Evolutionary conservation across 768 basidiomycete species (phyloP).

Genomic region (Hebeloma cylindrosporum): DNA sequence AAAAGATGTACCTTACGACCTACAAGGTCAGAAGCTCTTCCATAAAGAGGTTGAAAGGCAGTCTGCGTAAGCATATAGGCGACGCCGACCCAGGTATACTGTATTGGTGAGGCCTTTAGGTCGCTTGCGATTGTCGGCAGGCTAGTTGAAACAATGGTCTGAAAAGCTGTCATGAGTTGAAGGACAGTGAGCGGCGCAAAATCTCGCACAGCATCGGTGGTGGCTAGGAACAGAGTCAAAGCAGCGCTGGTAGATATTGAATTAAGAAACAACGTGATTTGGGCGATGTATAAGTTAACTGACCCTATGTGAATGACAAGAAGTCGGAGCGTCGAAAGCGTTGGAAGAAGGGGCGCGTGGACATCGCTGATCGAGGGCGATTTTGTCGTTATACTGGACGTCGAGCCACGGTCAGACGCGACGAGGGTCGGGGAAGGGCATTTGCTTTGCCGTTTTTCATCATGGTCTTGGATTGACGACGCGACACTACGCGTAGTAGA

Average conservation of each 20-base stretch:
- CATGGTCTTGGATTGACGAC: slow-evolving; percentile 1
- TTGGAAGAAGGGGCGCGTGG: slow-evolving; percentile 15
- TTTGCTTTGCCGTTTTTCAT: slow-evolving; percentile 10
- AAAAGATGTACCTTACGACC: slow-evolving; percentile 65
- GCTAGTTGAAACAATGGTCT: slow-evolving; percentile 79
- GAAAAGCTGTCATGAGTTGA: slow-evolving; percentile 4
- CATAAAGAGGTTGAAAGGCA: slow-evolving; percentile 81
- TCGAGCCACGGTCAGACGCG: slow-evolving; percentile 21
- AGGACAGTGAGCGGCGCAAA: background rate
- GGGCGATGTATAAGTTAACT: slow-evolving; percentile 13
- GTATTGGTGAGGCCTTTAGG: slow-evolving; percentile 61
- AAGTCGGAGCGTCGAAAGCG: slow-evolving; percentile 56
- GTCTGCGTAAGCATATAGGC: slow-evolving; percentile 87
- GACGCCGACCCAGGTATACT: slow-evolving; percentile 87
- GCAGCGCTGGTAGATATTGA: slow-evolving; percentile 55
- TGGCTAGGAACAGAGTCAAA: slow-evolving; percentile 79
- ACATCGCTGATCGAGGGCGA: slow-evolving; percentile 36
- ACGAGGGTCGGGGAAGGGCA: slow-evolving; percentile 10
- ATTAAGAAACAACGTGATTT: slow-evolving; percentile 8
- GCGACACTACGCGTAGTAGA: slow-evolving; percentile 7
- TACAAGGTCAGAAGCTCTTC: slow-evolving; percentile 73
- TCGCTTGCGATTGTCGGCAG: slow-evolving; percentile 78
- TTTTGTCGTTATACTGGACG: slow-evolving; percentile 28
- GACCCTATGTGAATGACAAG: slow-evolving; percentile 72
- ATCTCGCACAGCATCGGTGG: slow-evolving; percentile 72